Evolutionary conservation across 495 filamentous ascomycete species (phyloP), one percentile per base, ranked within the genome.

Genomic region (Staphylotrichum longicolle): DNA sequence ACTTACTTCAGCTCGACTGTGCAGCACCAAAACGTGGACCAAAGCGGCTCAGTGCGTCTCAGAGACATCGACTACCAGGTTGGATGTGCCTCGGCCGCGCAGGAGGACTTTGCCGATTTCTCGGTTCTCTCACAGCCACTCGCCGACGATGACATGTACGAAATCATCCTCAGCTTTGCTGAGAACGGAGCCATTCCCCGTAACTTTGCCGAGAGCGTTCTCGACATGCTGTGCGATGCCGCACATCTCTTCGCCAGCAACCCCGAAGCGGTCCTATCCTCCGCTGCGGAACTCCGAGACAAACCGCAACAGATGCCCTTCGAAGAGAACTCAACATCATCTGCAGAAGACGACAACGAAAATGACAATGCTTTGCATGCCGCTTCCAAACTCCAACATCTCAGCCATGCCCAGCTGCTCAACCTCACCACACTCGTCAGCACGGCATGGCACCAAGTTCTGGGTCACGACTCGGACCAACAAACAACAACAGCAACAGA

Each of bases 21-120:
- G 4, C 71, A 73, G 53, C 63, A 71, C 61, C 71, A 71, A 66
- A 67, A 68, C 60, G 48, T 71, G 12, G 70, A 71, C 49, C 51
- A 57, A 7, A 33, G 47, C 12, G 49, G 30, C 40, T 37, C 12
- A 0, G n/a, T 68, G 12, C 47, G 57, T 7, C 50, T 68, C 3
- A 63, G 66, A 5, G 49, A 46, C n/a, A 41, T 61, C 2, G 32
- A 54, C 32, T 68, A 68, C 42, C 14, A 42, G 2, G 60, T 68
- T n/a, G 66, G 66, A 4, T 62, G 63, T 12, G 63, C 66, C 5
- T 52, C 63, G 10, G 45, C 51, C 6, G 62, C 52, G 1, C 55
- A 65, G 15, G 63, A 63, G n/a, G 63, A 65, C 47, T 65, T 68
- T 56, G 52, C 63, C 34, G 66, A 68, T 34, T n/a, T 68, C 34